A percentile compares a stretch with the other conserved stretches of the same genome.
These are phyloP conservation scores for Verbena officinalis DNA, from an alignment of 257 asterid genomes.

Conservation along the genomic window DNA sequence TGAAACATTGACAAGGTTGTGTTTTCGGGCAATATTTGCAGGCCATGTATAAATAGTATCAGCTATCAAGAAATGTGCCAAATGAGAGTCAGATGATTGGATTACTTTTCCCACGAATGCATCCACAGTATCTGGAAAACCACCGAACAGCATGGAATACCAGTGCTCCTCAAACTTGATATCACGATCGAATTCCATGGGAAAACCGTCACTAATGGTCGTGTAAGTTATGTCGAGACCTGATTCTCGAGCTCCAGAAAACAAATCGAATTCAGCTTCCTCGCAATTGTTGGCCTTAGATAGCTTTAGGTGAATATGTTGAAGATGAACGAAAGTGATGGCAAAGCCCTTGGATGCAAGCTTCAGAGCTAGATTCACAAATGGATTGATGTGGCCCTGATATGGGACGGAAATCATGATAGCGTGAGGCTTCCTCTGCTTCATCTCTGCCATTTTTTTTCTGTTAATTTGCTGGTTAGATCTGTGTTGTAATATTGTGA, in stretches of 20 bases:
- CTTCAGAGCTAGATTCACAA: conserved; percentile 49
- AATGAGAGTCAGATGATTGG: neutral
- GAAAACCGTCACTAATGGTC: conserved; percentile 49
- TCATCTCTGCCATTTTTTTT: neutral
- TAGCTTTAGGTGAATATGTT: conserved; percentile 21
- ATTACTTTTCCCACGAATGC: conserved; percentile 19
- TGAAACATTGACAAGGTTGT: conserved; percentile 44
- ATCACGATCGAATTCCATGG: conserved; percentile 42
- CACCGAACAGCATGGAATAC: conserved; percentile 27
- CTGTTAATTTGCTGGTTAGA: too few species aligned
- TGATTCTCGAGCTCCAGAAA: conserved; percentile 38
- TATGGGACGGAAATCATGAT: conserved; percentile 39
- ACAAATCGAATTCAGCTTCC: neutral
- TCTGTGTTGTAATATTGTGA: too few species aligned
- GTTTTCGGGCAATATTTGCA: conserved; percentile 38
- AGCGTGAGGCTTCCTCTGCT: neutral
- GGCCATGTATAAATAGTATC: conserved; percentile 51
- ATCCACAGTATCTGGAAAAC: conserved; percentile 45
- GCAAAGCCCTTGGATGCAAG: conserved; percentile 56
- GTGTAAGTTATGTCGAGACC: conserved; percentile 57
- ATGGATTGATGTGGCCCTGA: conserved; percentile 54
- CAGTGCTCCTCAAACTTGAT: conserved; percentile 26
- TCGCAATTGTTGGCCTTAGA: neutral
- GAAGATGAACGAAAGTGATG: conserved; percentile 26
- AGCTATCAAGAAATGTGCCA: conserved; percentile 23